Percentiles rank a stretch among this genome's conserved stretches.
Conservation (phyloP, 176 grass and related monocot genomes). For the Aegilops longissima region DNA sequence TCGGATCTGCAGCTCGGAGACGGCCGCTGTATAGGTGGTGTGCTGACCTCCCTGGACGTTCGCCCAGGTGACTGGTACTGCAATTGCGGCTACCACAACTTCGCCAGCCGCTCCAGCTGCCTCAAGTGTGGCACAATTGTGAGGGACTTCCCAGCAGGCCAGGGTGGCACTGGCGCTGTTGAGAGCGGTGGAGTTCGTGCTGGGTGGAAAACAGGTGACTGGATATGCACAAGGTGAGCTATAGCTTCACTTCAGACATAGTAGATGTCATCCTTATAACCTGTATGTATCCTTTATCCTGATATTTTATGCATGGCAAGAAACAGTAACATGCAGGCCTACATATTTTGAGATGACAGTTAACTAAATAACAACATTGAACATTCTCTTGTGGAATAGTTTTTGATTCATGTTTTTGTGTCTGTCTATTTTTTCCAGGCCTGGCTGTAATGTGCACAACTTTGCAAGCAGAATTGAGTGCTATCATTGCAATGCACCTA, state of each 20-base stretch:
- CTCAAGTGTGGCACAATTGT: constrained; percentile 68
- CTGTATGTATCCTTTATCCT: not conserved
- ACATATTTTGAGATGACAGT: not conserved
- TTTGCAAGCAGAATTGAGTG: constrained; percentile 89
- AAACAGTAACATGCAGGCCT: constrained; percentile 21
- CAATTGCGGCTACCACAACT: constrained; percentile 92
- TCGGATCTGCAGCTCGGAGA: constrained; percentile 40
- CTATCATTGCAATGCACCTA: constrained; percentile 69
- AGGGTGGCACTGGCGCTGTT: constrained; percentile 35
- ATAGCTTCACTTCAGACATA: constrained; percentile 8
- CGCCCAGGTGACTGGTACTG: constrained; percentile 97
- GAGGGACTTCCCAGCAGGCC: constrained; percentile 44
- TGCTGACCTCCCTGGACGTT: constrained; percentile 54
- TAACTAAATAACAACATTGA: not conserved
- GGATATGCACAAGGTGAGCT: constrained; percentile 83
- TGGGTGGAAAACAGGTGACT: constrained; percentile 81
- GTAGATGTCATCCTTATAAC: not conserved
- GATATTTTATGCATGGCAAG: constrained; percentile 12
- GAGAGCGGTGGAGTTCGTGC: constrained; percentile 37
- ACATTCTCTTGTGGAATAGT: not conserved
- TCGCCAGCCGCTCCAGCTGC: constrained; percentile 84
- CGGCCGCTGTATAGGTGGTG: constrained; percentile 26
- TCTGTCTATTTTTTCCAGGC: constrained; percentile 40
- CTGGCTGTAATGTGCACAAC: constrained; percentile 92
- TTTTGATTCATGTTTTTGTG: not conserved